Conservation (phyloP, 2,329 filamentous ascomycete species). For the Chrysoporthe deuterocubensis region DNA sequence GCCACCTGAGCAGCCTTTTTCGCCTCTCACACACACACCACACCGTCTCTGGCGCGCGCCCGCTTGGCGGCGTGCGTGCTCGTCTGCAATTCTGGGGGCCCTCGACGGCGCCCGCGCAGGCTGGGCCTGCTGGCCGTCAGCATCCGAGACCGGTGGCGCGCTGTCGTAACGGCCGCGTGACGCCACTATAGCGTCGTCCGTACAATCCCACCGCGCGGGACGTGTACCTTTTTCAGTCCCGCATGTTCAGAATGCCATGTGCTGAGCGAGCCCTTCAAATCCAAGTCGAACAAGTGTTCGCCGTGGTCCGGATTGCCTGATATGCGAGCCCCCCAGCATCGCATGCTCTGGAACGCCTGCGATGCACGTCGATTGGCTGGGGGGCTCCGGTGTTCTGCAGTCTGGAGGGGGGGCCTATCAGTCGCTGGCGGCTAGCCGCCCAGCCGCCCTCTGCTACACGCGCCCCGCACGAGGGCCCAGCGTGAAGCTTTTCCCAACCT, state of each 20-base stretch:
- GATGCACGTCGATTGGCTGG: slow-evolving; percentile 10
- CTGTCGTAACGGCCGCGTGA: neutral
- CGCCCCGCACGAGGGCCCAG: slow-evolving; percentile 22
- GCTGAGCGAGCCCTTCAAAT: neutral
- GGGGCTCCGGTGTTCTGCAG: slow-evolving; percentile 1
- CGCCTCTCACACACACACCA: slow-evolving; percentile 1
- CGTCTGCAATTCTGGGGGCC: too few relatives aligned
- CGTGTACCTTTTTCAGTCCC: neutral
- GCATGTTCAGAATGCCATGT: neutral
- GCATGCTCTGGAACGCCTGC: neutral
- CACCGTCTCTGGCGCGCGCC: neutral
- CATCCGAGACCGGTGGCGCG: neutral
- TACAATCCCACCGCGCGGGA: too few relatives aligned
- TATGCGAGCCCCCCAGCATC: neutral
- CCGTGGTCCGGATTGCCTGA: neutral
- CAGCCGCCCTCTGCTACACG: slow-evolving; percentile 23
- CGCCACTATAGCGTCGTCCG: neutral
- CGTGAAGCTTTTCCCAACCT: slow-evolving; percentile 10
- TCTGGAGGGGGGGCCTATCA: slow-evolving; percentile 23
- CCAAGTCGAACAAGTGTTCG: slow-evolving; percentile 1
- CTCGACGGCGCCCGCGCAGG: too few relatives aligned
- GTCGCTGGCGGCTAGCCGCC: slow-evolving; percentile 10
- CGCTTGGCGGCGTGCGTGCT: neutral
- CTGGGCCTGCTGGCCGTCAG: neutral
- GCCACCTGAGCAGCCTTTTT: neutral